phyloP scores from a whole-genome alignment of 371 early-diverging fungal species.

The Sporodiniella umbellata region DNA sequence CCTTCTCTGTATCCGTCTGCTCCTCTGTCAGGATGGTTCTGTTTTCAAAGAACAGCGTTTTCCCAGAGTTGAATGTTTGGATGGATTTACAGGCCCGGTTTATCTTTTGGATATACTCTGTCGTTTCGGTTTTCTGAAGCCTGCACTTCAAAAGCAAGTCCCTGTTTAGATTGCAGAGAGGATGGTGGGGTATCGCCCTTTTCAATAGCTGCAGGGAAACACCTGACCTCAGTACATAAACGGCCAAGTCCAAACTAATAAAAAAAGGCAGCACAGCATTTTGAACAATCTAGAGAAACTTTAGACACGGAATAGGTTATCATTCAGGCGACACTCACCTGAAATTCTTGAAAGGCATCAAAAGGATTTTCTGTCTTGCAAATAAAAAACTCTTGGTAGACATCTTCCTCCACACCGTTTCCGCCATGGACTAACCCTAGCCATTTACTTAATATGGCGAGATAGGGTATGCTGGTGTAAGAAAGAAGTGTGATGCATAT shows the following conservation, averaged over 20 bases:
- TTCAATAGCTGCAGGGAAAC: constrained; percentile 26
- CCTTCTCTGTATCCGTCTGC: neutral
- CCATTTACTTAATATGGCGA: constrained; percentile 50
- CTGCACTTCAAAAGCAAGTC: neutral
- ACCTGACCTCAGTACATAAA: constrained; percentile 29
- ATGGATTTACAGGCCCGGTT: neutral
- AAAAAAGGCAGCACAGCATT: constrained; percentile 23
- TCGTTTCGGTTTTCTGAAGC: neutral
- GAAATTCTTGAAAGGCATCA: constrained; percentile 4
- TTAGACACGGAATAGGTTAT: neutral
- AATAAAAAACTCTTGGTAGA: constrained; percentile 49
- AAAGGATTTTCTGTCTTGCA: constrained; percentile 3
- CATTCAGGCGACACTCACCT: neutral
- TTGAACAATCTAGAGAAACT: constrained; percentile 9
- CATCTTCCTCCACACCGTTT: constrained; percentile 23
- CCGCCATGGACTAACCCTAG: constrained; percentile 26
- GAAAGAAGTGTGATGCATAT: constrained; percentile 34
- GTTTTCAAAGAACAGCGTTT: neutral
- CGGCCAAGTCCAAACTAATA: constrained; percentile 15
- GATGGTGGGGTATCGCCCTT: constrained; percentile 25
- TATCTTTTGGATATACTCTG: neutral
- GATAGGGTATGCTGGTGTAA: constrained; percentile 47
- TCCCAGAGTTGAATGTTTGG: constrained; percentile 3
- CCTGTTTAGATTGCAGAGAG: constrained; percentile 14
- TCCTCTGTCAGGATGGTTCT: neutral